These are phyloP conservation scores for Diplocarpon rosae DNA, from an alignment of 2,329 filamentous ascomycete species.

Conservation along the genomic window DNA sequence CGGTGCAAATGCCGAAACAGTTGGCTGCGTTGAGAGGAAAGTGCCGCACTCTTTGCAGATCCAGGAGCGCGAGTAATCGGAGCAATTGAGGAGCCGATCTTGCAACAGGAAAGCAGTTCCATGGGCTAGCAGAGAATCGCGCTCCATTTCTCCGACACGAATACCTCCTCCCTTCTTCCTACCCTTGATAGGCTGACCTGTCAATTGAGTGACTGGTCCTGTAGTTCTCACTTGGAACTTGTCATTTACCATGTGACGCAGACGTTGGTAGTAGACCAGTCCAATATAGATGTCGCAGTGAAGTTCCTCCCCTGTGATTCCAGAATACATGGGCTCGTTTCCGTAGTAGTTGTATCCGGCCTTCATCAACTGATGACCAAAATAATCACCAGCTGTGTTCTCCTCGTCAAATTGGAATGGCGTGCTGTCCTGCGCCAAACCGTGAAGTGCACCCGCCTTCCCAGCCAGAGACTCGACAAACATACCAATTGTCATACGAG, in stretches of 20 bases:
- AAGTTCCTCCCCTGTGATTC: conserved; percentile 90
- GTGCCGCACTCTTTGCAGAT: conserved; percentile 83
- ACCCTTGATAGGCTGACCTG: conserved; percentile 94
- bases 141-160: conserved; percentile 98
- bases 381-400: conserved; percentile 85
- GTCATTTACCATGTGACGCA: conserved; percentile 99
- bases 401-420: conserved; percentile 92
- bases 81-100: conserved; percentile 93
- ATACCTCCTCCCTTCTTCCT: conserved; percentile 95
- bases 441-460: conserved; percentile 88
- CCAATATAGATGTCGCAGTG: conserved; percentile 93
- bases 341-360: conserved; percentile 97
- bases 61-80: conserved; percentile 82
- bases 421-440: conserved; percentile 89
- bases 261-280: conserved; percentile 94
- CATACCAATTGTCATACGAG: conserved; percentile 99
- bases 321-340: conserved; percentile 97
- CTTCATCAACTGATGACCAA: conserved; percentile 88
- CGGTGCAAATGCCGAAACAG: conserved; percentile 52
- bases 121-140: conserved; percentile 88
- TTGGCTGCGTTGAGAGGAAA: conserved; percentile 80
- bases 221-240: conserved; percentile 98
- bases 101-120: conserved; percentile 91
- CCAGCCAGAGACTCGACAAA: conserved; percentile 95
- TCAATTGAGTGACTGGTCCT: conserved; percentile 79